These are phyloP conservation scores for Xerocomus nothofagi DNA, from an alignment of 1,284 basidiomycete species.

Conservation along the genomic window DNA sequence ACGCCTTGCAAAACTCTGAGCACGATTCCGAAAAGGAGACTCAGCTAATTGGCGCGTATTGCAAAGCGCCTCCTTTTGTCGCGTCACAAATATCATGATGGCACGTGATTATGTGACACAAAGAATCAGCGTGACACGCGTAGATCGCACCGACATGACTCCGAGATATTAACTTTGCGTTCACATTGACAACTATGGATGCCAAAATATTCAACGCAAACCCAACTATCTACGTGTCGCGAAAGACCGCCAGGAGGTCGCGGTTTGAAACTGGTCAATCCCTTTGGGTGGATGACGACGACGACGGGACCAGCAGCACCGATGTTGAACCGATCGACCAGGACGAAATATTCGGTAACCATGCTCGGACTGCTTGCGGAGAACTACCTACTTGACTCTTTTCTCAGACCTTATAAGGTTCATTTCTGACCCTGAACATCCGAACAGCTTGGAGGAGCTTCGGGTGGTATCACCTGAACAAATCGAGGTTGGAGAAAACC, in stretches of 20 bases:
- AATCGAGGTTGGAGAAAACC: conserved; percentile 72
- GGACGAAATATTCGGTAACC: conserved; percentile 66
- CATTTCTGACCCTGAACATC: conserved; percentile 97
- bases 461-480: conserved; percentile 92
- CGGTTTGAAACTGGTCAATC: conserved; percentile 38
- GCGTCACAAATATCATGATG: conserved; percentile 8
- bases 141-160: conserved; percentile 2
- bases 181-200: conserved; percentile 37
- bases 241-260: conserved; percentile 39
- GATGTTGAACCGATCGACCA: conserved; percentile 65
- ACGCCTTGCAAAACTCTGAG: not conserved
- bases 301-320: conserved; percentile 25
- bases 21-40: conserved; percentile 13
- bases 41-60: conserved; percentile 25
- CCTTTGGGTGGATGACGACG: conserved; percentile 51
- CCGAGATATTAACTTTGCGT: too few relatives aligned
- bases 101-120: conserved; percentile 31
- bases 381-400: not conserved
- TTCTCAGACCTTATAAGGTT: conserved; percentile 82
- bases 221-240: conserved; percentile 55
- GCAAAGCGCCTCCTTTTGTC: not conserved
- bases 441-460: conserved; percentile 95
- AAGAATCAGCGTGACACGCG: conserved; percentile 10
- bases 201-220: conserved; percentile 64
- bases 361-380: not conserved